Evolutionary conservation across 371 early-diverging fungal species (phyloP), one percentile per base, ranked within the genome.

Genomic region (Coemansia sp.): DNA sequence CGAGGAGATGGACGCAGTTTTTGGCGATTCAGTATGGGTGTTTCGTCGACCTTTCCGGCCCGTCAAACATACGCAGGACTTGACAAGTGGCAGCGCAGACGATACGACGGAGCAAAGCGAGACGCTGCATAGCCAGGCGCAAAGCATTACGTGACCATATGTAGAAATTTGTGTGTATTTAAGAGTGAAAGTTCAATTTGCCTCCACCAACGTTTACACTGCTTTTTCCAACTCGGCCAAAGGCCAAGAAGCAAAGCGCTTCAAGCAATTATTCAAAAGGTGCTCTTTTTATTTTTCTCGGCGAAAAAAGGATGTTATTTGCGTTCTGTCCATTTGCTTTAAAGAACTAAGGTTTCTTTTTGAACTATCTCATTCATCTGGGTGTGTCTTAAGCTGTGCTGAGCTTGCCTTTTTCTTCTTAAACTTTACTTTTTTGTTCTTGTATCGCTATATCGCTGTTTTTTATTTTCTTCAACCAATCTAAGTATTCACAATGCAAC

Each of bases 1-100:
- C 42, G 90, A 90, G 66, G 86, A 90, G 55, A 86, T 90, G 78
- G 90, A 90, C 49, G 69, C 54, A 8, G 64, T 88, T 38, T 88
- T 88, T 54, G 33, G 35, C 31, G 51, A 45, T 56, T 58, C 71
- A 20, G 50, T 69, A 26, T 71, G 71, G 71, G 68, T 70, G 2
- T 64, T 68, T 54, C 52, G 39, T 34, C 16, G 16, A 8, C 47
- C 47, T 8, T 38, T 12, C 42, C 50, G 35, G 16, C 48, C 5
- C 7, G 8, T 31, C 11, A 49, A 49, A 31, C 12, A n/a, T 5
- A 16, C 20, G 14, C 26, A 10, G 6, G 26, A 33, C 12, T 31
- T 33, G 12, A 20, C 43, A 8, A 31, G 14, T 1, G 56, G 30
- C 9, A 56, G 30, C 43, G 31, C 30, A 20, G 40, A 20, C 31